Percentiles rank a stretch among this genome's conserved stretches.
These are phyloP conservation scores for Spraguea lophii DNA, from an alignment of 371 early-diverging fungal species.

Conservation along the genomic window DNA sequence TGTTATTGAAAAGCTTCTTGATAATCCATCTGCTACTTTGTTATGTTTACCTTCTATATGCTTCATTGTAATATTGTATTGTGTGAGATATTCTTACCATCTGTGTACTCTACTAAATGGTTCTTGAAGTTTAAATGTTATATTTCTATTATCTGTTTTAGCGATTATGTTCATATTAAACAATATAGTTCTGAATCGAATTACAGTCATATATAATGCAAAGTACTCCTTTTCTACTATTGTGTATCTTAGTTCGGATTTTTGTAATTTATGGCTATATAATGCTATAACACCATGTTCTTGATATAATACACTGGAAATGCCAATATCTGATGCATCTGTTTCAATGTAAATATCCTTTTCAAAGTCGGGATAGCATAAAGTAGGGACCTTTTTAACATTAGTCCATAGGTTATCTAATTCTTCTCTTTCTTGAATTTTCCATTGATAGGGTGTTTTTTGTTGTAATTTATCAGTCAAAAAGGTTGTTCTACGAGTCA, in stretches of 20 bases:
- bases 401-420: background rate
- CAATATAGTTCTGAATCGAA: constrained; percentile 9
- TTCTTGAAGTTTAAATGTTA: background rate
- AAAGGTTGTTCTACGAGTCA: background rate
- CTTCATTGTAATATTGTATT: constrained; percentile 3
- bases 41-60: constrained; percentile 11
- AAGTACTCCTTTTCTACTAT: too few relatives aligned
- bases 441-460: background rate
- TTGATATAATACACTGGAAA: background rate
- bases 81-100: constrained; percentile 7
- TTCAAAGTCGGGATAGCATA: background rate
- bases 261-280: too few relatives aligned
- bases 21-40: constrained; percentile 9
- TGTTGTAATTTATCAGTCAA: background rate
- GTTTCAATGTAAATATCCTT: background rate
- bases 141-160: constrained; percentile 4
- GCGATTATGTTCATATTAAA: background rate
- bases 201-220: too few relatives aligned
- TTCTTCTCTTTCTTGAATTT: background rate
- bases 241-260: too few relatives aligned
- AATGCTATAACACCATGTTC: background rate
- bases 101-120: background rate
- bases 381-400: background rate
- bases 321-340: background rate
- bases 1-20: background rate